phyloP scores from a whole-genome alignment of 1,139 yeast genomes.

The Yamadazyma sp. region DNA sequence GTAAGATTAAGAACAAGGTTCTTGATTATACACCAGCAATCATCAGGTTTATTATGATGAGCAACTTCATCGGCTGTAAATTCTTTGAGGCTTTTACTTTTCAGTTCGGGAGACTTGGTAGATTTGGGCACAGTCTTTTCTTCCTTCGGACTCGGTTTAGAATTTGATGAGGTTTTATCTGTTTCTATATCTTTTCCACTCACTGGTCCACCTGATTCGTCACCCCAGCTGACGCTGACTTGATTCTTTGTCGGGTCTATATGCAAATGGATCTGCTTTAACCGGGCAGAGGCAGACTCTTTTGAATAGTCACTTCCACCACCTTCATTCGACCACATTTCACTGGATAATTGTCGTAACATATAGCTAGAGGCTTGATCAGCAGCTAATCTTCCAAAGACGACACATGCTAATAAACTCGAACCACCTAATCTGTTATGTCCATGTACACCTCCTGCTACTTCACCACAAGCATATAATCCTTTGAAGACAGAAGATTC shows the following conservation, averaged over 20 bases:
- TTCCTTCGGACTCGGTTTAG: neutral
- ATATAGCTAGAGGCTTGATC: slow-evolving; percentile 39
- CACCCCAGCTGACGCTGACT: slow-evolving; percentile 33
- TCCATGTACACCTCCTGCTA: slow-evolving; percentile 84
- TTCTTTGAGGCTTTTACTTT: slow-evolving; percentile 24
- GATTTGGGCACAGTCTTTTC: neutral
- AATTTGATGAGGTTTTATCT: neutral
- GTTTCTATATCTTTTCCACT: neutral
- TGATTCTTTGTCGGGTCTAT: slow-evolving; percentile 38
- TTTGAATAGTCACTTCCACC: slow-evolving; percentile 6
- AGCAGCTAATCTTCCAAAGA: slow-evolving; percentile 69
- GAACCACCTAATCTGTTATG: slow-evolving; percentile 77
- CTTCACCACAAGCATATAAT: slow-evolving; percentile 75
- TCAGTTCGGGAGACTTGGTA: neutral
- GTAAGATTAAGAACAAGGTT: slow-evolving; percentile 85
- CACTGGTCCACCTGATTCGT: slow-evolving; percentile 1
- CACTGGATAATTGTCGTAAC: slow-evolving; percentile 28
- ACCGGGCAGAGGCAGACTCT: slow-evolving; percentile 30
- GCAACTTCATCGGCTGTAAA: slow-evolving; percentile 56
- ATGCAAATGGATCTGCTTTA: slow-evolving; percentile 46
- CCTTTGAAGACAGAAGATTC: slow-evolving; percentile 49
- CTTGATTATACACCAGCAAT: slow-evolving; percentile 87
- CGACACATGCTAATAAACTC: slow-evolving; percentile 76
- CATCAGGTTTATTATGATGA: slow-evolving; percentile 59
- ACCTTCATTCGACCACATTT: slow-evolving; percentile 1